phyloP scores from a whole-genome alignment of 805 yeast genomes.

The Candida tibetensis region DNA sequence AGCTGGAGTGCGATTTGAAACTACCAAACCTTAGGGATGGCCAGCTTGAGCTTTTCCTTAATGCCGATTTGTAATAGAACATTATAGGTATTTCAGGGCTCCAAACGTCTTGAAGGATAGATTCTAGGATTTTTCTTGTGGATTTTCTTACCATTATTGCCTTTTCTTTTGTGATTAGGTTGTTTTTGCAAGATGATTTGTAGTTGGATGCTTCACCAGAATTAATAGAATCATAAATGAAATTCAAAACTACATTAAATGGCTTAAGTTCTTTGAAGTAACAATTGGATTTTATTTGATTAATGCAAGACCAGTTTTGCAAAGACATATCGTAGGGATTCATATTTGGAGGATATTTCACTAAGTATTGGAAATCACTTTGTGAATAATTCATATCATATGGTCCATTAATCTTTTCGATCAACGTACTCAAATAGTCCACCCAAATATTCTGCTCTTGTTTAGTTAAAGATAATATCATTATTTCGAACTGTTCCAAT shows the following conservation, averaged over 20 bases:
- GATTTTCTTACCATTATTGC: constrained; percentile 9
- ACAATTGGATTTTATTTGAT: constrained; percentile 6
- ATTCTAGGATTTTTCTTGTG: constrained; percentile 21
- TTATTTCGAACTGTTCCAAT: constrained; percentile 43
- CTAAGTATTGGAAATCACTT: constrained; percentile 5
- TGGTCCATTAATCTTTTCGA: constrained; percentile 27
- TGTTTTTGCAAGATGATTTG: not conserved
- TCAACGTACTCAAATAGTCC: constrained; percentile 17
- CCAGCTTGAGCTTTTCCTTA: not conserved
- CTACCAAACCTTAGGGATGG: not conserved
- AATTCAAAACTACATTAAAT: constrained; percentile 7
- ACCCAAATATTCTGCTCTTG: constrained; percentile 44
- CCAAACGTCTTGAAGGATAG: constrained; percentile 29
- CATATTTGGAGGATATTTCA: constrained; percentile 14
- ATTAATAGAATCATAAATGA: not conserved
- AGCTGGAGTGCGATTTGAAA: not conserved
- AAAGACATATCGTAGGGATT: constrained; percentile 18
- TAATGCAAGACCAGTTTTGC: not conserved
- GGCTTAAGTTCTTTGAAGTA: constrained; percentile 13
- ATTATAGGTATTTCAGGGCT: constrained; percentile 22
- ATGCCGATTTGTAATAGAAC: not conserved
- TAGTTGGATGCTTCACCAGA: not conserved
- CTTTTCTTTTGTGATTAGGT: not conserved
- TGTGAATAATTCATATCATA: constrained; percentile 17
- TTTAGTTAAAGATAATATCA: constrained; percentile 29